phyloP scores from a whole-genome alignment of 2,329 filamentous ascomycete species.

The Ceratocystis harringtonii region DNA sequence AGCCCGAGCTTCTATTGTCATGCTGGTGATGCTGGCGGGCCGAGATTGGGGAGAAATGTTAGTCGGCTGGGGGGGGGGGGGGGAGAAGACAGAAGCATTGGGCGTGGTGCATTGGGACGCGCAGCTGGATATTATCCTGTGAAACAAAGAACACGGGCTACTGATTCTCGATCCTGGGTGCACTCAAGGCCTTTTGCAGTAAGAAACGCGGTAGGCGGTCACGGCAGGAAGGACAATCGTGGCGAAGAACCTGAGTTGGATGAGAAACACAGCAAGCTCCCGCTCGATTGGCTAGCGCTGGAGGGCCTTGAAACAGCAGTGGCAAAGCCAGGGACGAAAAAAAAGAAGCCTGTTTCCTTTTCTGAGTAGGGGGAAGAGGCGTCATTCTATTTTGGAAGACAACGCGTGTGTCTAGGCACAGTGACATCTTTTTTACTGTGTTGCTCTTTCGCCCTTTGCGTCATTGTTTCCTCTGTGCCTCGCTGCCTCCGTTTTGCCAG shows the following conservation, averaged over 20 bases:
- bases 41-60: neutral
- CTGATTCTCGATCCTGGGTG: neutral
- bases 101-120: neutral
- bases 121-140: neutral
- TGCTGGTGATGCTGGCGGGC: neutral
- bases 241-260: neutral
- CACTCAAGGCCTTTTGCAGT: neutral
- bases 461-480: too few species aligned
- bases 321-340: too few species aligned
- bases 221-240: neutral
- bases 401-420: too few species aligned
- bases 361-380: too few species aligned
- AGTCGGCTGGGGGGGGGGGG: neutral
- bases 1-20: neutral
- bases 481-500: too few species aligned
- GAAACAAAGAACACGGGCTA: neutral
- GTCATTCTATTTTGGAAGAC: too few species aligned
- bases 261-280: neutral
- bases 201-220: neutral
- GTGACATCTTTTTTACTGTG: too few species aligned
- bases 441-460: too few species aligned
- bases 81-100: neutral
- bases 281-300: too few species aligned
- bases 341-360: too few species aligned
- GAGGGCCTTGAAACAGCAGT: too few species aligned